phyloP scores from a whole-genome alignment of 2,329 filamentous ascomycete genomes.

The Chrysoporthe cubensis region DNA sequence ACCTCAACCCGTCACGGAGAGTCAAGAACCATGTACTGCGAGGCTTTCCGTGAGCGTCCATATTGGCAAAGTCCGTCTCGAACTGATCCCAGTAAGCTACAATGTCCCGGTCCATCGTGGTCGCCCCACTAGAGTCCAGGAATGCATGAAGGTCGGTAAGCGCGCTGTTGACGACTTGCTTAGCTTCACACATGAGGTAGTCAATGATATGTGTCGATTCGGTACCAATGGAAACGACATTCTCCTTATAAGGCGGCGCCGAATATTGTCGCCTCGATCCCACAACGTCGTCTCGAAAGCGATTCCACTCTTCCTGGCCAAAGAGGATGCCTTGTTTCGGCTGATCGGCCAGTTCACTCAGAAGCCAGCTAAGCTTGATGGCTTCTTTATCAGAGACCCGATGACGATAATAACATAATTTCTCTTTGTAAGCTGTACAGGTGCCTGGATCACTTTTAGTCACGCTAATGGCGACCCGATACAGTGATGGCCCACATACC shows the following conservation, averaged over 20 bases:
- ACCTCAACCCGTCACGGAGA: slow-evolving; percentile 25
- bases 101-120: slow-evolving; percentile 21
- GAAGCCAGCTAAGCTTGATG: slow-evolving; percentile 54
- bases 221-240: background rate
- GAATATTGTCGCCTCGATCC: slow-evolving; percentile 16
- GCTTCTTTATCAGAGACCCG: slow-evolving; percentile 51
- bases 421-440: slow-evolving; percentile 68
- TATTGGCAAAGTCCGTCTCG: slow-evolving; percentile 39
- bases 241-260: slow-evolving; percentile 18
- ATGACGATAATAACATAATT: slow-evolving; percentile 62
- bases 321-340: slow-evolving; percentile 60
- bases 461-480: too few species aligned
- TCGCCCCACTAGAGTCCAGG: slow-evolving; percentile 4
- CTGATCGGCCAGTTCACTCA: slow-evolving; percentile 61
- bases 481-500: slow-evolving; percentile 42
- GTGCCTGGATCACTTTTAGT: slow-evolving; percentile 22
- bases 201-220: slow-evolving; percentile 61
- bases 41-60: slow-evolving; percentile 18
- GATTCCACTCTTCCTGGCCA: slow-evolving; percentile 44
- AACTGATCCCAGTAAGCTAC: slow-evolving; percentile 43
- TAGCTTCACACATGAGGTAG: slow-evolving; percentile 61
- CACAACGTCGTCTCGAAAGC: slow-evolving; percentile 38
- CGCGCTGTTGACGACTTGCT: slow-evolving; percentile 44
- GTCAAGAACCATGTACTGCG: slow-evolving; percentile 13
- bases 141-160: slow-evolving; percentile 40